A percentile compares a stretch with the other conserved stretches of the same genome.
phyloP scores from a whole-genome alignment of 495 filamentous ascomycete genomes.

The Penicillium dipodomyicola region DNA sequence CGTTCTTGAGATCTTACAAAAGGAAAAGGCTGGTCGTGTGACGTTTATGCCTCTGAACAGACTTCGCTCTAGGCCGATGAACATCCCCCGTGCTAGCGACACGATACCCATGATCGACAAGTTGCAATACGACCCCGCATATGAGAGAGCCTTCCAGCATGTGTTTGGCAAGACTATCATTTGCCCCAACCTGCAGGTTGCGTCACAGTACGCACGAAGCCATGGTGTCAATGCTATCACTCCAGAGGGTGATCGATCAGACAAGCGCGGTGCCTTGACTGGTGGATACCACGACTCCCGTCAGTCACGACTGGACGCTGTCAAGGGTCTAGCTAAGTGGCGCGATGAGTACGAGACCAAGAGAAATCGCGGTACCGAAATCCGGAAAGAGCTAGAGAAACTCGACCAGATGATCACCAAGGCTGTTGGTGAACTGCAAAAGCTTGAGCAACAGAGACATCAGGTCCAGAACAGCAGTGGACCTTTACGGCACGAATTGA shows the following conservation, averaged over 20 bases:
- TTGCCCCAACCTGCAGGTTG: constrained; percentile 82
- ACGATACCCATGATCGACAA: constrained; percentile 84
- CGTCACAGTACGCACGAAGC: constrained; percentile 82
- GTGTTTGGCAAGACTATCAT: constrained; percentile 96
- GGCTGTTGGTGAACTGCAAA: constrained; percentile 76
- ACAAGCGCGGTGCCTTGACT: constrained; percentile 91
- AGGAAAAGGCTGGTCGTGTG: constrained; percentile 76
- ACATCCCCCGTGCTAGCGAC: constrained; percentile 82
- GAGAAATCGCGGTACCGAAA: constrained; percentile 53
- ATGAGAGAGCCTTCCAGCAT: constrained; percentile 83
- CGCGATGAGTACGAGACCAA: constrained; percentile 71
- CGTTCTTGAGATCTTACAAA: constrained; percentile 75
- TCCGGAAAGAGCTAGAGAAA: constrained; percentile 64
- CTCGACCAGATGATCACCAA: constrained; percentile 84
- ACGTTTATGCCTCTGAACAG: constrained; percentile 94
- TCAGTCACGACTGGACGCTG: constrained; percentile 77
- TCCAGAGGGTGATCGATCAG: constrained; percentile 85
- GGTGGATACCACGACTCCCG: constrained; percentile 88
- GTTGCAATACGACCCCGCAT: constrained; percentile 71
- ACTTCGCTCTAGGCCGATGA: constrained; percentile 61
- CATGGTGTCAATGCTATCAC: constrained; percentile 92
- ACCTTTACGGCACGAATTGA: constrained; percentile 70
- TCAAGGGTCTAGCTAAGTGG: constrained; percentile 71
- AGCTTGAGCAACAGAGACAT: constrained; percentile 71
- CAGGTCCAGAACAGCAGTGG: constrained; percentile 82